A percentile compares a stretch with the other conserved stretches of the same genome.
These are phyloP conservation scores for Nemophila menziesii DNA, from an alignment of 257 asterid species.

Conservation along the genomic window DNA sequence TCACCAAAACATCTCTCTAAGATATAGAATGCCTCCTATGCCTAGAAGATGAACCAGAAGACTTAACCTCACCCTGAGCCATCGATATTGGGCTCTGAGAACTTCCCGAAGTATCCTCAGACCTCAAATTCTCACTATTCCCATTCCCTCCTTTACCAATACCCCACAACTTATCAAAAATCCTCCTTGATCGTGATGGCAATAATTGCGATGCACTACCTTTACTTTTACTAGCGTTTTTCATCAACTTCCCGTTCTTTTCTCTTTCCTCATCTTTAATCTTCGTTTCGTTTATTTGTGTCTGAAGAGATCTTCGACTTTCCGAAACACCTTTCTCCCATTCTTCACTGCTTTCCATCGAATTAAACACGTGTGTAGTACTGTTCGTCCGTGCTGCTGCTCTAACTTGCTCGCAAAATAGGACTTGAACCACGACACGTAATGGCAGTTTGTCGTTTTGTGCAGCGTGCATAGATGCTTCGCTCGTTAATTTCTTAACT, in stretches of 20 bases:
- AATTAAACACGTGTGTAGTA: constrained; percentile 17
- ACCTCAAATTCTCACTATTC: constrained; percentile 35
- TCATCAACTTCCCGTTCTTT: constrained; percentile 27
- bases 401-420: constrained; percentile 63
- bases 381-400: constrained; percentile 33
- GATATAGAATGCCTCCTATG: constrained; percentile 74
- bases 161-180: constrained; percentile 64
- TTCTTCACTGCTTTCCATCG: constrained; percentile 25
- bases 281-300: constrained; percentile 38
- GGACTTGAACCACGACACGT: constrained; percentile 71
- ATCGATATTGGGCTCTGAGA: constrained; percentile 72
- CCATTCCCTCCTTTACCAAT: constrained; percentile 58
- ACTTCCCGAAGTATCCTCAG: constrained; percentile 81
- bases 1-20: constrained; percentile 9
- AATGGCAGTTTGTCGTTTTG: constrained; percentile 84
- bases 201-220: constrained; percentile 45
- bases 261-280: constrained; percentile 29
- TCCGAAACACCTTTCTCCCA: constrained; percentile 33
- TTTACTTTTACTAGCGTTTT: constrained; percentile 40
- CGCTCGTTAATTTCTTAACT: constrained; percentile 49
- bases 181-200: constrained; percentile 83
- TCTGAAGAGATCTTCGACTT: constrained; percentile 30
- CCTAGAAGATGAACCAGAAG: constrained; percentile 40
- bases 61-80: constrained; percentile 44
- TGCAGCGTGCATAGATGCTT: constrained; percentile 79